Percentiles rank a stretch among this genome's conserved stretches.
phyloP scores from a whole-genome alignment of 2,329 filamentous ascomycete species.

The Tolypocladium inflatum region DNA sequence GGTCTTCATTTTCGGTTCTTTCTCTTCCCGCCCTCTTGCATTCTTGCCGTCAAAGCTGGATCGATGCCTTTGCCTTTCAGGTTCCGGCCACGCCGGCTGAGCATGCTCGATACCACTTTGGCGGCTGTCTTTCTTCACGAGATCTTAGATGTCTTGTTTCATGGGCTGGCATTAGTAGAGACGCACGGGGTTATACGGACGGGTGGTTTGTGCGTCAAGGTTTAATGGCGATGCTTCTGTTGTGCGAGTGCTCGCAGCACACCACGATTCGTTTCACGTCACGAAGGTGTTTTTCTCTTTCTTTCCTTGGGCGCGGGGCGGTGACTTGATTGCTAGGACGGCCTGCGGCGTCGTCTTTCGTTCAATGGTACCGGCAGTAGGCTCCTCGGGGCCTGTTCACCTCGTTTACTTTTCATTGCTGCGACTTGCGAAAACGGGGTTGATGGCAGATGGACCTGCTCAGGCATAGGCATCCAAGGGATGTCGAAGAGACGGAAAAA shows the following conservation, averaged over 20 bases:
- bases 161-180: constrained; percentile 10
- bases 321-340: not conserved
- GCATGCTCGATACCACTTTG: not conserved
- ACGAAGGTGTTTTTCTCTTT: not conserved
- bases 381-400: not conserved
- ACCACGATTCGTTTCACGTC: not conserved
- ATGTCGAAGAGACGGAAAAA: not conserved
- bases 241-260: not conserved
- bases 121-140: constrained; percentile 6
- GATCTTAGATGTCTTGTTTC: constrained; percentile 9
- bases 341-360: not conserved
- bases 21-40: not conserved
- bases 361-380: not conserved
- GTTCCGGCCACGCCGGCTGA: not conserved
- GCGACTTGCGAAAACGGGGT: not conserved
- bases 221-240: constrained; percentile 9
- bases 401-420: not conserved
- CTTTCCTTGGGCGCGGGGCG: not conserved
- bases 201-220: constrained; percentile 8
- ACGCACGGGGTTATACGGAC: not conserved
- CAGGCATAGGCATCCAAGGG: not conserved
- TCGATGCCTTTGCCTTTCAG: not conserved
- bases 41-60: not conserved
- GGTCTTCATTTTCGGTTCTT: constrained; percentile 8
- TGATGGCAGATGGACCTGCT: not conserved